Conservation (phyloP, 2,329 filamentous ascomycete genomes). For the Fusarium neocosmosporiellum region DNA sequence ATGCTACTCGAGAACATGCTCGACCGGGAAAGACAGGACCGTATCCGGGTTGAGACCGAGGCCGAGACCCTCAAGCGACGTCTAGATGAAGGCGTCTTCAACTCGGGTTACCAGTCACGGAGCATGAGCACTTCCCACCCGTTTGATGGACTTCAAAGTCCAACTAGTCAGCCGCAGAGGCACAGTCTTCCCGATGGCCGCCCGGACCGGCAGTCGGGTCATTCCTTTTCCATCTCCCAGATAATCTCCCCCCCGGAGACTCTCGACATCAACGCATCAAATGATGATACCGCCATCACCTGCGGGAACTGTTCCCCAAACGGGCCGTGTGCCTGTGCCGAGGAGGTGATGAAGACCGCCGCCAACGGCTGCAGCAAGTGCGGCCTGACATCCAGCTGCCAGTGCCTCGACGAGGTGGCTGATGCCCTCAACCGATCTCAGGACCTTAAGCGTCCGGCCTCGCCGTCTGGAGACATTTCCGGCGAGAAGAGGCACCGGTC, state of each 20-base stretch:
- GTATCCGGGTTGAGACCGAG: slow-evolving; percentile 57
- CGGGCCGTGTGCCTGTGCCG: slow-evolving; percentile 68
- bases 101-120: slow-evolving; percentile 41
- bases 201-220: slow-evolving; percentile 46
- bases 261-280: slow-evolving; percentile 45
- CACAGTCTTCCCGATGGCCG: slow-evolving; percentile 44
- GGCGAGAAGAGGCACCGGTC: slow-evolving; percentile 68
- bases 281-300: slow-evolving; percentile 53
- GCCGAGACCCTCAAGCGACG: slow-evolving; percentile 50
- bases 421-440: slow-evolving; percentile 53
- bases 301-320: slow-evolving; percentile 68
- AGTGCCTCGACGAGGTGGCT: slow-evolving; percentile 72
- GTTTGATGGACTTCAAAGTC: slow-evolving; percentile 44
- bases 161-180: slow-evolving; percentile 40
- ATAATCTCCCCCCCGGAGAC: slow-evolving; percentile 66
- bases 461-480: slow-evolving; percentile 54
- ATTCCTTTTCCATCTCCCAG: slow-evolving; percentile 66
- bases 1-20: slow-evolving; percentile 72
- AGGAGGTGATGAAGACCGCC: slow-evolving; percentile 66
- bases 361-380: slow-evolving; percentile 74
- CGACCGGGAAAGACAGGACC: slow-evolving; percentile 65
- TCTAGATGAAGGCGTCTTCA: slow-evolving; percentile 44
- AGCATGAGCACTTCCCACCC: slow-evolving; percentile 43
- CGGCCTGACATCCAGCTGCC: slow-evolving; percentile 69
- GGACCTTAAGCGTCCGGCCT: slow-evolving; percentile 62